Evolutionary conservation across 768 basidiomycete species (phyloP), one percentile per base, ranked within the genome.

Genomic region (Pleurotus ostreatus): DNA sequence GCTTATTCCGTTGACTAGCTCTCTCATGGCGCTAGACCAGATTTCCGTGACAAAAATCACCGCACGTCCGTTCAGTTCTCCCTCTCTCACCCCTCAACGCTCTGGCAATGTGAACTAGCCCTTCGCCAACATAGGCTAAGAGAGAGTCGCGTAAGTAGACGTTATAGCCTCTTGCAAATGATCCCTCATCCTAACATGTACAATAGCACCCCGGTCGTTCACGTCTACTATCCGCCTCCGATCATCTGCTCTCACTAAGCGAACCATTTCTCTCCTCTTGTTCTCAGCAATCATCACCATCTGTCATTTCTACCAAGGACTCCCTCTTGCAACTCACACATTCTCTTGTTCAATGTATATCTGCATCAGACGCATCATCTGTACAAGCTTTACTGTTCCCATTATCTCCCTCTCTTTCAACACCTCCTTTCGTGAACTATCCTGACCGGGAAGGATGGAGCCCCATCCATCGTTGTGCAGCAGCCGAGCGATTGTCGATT

Each of bases 41-140:
- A 91, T 69, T 75, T 84, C 61, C 78, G 85, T 56, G 89, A 90
- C 66, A 74, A 79, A 48, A 85, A 89, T 60, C 80, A 88, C 62
- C 82, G 87, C 11, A 85, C 88, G 22, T 78, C 89, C 13, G 70
- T 89, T 30, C 87, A 91, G 57, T 88, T 85, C 62, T 79, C 88
- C 6, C 66, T 87, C 6, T 62, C 74, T 4, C 86, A 90, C 66
- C 79, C 84, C 0, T 76, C 72, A 47, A 76, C 85, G 38, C 77
- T 91, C 3, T 89, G 85, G 84, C 70, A 83, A 23, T 91, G 87
- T 59, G 89, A 92, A 71, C 68, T 75, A 13, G 75, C 81, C 6
- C 70, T 92, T 38, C 82, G 89, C 47, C 76, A 74, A 53, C 79
- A 79, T 66, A 75, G 88, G 49, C 79, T 80, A 69, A 79, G 77